Evolutionary conservation across 1,284 basidiomycete genomes (phyloP), one percentile per base, ranked within the genome.

Genomic region (Cystobasidium pallidum): DNA sequence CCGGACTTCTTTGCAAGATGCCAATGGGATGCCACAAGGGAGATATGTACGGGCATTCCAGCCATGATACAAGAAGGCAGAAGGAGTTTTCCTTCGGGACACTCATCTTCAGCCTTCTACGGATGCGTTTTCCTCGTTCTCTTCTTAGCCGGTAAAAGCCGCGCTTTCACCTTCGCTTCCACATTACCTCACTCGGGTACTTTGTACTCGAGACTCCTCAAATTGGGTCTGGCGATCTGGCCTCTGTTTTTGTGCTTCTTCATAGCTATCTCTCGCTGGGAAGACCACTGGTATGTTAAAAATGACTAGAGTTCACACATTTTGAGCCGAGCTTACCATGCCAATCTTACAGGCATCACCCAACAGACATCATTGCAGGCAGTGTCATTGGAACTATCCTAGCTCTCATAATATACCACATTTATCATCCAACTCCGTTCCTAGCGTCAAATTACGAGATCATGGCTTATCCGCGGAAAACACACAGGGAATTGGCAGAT

Each of bases 1-100:
- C 88, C 88, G 0, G 88, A 89, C 78, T 90, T 90, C 76, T 83
- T 89, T 51, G 82, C 84, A 13, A 84, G 88, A 32, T 89, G 88
- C 76, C 82, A 85, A 75, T 90, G 87, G 86, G 84, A 86, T 66
- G 80, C 82, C 7, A 77, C 80, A 0, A 66, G 82, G 0, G 77
- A 83, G 70, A 80, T 80, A 43, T 90, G 88, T 78, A 85, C 85
- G 21, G 88, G 88, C 86, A 87, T 59, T 6, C 54, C 28, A 30
- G 13, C 4, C 8, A 41, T 77, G 24, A 71, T 79, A 45, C 75
- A 75, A 61, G 78, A 78, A 61, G 78, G 78, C 1, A 75, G 24
- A 58, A 82, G 84, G 68, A 88, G 86, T 0, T 88, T 88, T 76
- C 87, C 87, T 6, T 88, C 87, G 21, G 88, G 88, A 1, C 88